phyloP scores from a whole-genome alignment of 1,139 yeast genomes.

The Diutina ranongensis region DNA sequence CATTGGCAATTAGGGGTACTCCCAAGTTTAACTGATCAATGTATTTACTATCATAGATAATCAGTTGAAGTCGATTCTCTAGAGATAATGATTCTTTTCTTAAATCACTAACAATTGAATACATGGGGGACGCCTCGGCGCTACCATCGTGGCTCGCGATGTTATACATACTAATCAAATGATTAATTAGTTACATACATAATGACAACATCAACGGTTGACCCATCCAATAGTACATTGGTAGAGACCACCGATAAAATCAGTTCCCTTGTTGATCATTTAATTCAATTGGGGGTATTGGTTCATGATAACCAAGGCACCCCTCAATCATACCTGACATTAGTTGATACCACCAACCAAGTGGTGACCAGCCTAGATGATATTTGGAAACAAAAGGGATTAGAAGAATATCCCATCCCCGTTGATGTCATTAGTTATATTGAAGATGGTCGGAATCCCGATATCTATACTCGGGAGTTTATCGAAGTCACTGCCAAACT shows the following conservation, averaged over 20 bases:
- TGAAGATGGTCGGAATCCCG: constrained; percentile 95
- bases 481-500: constrained; percentile 84
- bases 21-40: constrained; percentile 12
- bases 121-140: background rate
- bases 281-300: constrained; percentile 79
- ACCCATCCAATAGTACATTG: constrained; percentile 26
- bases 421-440: constrained; percentile 73
- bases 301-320: constrained; percentile 93
- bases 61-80: constrained; percentile 59
- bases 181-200: too few relatives aligned
- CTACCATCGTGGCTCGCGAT: too few relatives aligned
- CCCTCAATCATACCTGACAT: constrained; percentile 32
- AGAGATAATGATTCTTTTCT: constrained; percentile 45
- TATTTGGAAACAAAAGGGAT: background rate
- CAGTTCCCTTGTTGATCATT: constrained; percentile 66
- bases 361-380: constrained; percentile 14
- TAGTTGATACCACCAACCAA: constrained; percentile 30
- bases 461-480: constrained; percentile 91
- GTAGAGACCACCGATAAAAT: constrained; percentile 46
- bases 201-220: constrained; percentile 5
- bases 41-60: constrained; percentile 42
- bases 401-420: constrained; percentile 42
- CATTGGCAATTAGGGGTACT: constrained; percentile 54
- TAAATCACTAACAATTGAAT: constrained; percentile 19
- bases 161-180: too few relatives aligned